A percentile compares a stretch with the other conserved stretches of the same genome.
Conservation (phyloP, 75 land plant species). For the Pinus taeda region DNA sequence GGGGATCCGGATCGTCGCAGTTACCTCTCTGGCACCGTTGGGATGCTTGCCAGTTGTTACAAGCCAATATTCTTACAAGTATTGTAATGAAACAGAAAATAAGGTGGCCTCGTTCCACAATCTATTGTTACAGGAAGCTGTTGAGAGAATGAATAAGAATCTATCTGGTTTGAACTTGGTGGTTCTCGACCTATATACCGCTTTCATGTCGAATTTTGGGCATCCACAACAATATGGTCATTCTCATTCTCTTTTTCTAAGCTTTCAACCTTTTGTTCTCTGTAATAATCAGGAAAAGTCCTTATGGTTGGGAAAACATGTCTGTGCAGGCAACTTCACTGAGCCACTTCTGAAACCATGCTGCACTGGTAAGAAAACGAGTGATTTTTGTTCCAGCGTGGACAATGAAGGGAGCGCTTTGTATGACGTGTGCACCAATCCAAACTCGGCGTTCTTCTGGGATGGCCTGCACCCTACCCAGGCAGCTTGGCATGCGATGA, state of each 20-base stretch:
- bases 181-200: too few species aligned
- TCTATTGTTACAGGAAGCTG: constrained; percentile 17
- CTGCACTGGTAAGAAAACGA: constrained; percentile 17
- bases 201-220: too few species aligned
- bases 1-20: constrained; percentile 38
- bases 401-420: constrained; percentile 18
- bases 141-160: constrained; percentile 16
- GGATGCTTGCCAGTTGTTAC: constrained; percentile 54
- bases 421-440: constrained; percentile 35
- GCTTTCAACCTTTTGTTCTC: too few species aligned
- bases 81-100: constrained; percentile 30
- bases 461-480: constrained; percentile 48
- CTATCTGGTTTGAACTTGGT: too few species aligned
- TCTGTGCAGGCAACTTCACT: too few species aligned
- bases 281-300: too few species aligned
- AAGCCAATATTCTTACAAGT: background rate
- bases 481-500: constrained; percentile 34
- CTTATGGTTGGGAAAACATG: too few species aligned
- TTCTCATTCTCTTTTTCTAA: too few species aligned
- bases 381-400: constrained; percentile 22
- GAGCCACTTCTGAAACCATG: constrained; percentile 39
- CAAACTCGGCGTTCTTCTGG: constrained; percentile 42
- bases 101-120: constrained; percentile 19
- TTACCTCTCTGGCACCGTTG: constrained; percentile 31
- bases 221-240: too few species aligned